Conservation (phyloP, 2,329 filamentous ascomycete genomes). For the Nakataea oryzae region DNA sequence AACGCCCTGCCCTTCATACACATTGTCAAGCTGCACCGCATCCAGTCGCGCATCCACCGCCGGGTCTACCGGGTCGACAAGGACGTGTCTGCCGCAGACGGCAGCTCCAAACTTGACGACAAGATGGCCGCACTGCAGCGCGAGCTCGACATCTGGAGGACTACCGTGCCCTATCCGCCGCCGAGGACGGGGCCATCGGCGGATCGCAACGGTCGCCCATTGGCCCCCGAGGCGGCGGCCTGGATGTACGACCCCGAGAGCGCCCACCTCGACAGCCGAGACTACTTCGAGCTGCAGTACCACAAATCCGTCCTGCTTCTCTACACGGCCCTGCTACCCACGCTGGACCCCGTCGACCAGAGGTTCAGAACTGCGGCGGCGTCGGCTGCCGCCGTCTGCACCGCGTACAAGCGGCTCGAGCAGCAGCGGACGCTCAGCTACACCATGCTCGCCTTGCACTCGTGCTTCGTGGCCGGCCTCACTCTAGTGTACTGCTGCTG, state of each 20-base stretch:
- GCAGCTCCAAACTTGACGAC: slow-evolving; percentile 6
- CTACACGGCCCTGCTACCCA: slow-evolving; percentile 14
- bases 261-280: slow-evolving; percentile 13
- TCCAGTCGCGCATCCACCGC: slow-evolving; percentile 13
- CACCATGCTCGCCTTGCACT: slow-evolving; percentile 18
- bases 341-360: slow-evolving; percentile 10
- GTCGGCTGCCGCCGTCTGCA: slow-evolving; percentile 15
- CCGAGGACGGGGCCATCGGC: slow-evolving; percentile 6
- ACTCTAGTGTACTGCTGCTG: slow-evolving; percentile 18
- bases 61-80: slow-evolving; percentile 13
- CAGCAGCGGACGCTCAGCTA: slow-evolving; percentile 18
- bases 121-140: slow-evolving; percentile 10
- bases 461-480: slow-evolving; percentile 17
- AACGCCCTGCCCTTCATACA: slow-evolving; percentile 17
- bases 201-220: not conserved
- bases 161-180: slow-evolving; percentile 11
- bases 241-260: slow-evolving; percentile 19
- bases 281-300: slow-evolving; percentile 17
- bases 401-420: slow-evolving; percentile 18
- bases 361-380: slow-evolving; percentile 12
- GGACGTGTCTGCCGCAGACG: not conserved
- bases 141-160: slow-evolving; percentile 13
- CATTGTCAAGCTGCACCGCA: slow-evolving; percentile 13
- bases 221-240: slow-evolving; percentile 8
- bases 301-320: slow-evolving; percentile 15